These are phyloP conservation scores for Pholiota adiposa DNA, from an alignment of 1,284 basidiomycete genomes.

Conservation along the genomic window DNA sequence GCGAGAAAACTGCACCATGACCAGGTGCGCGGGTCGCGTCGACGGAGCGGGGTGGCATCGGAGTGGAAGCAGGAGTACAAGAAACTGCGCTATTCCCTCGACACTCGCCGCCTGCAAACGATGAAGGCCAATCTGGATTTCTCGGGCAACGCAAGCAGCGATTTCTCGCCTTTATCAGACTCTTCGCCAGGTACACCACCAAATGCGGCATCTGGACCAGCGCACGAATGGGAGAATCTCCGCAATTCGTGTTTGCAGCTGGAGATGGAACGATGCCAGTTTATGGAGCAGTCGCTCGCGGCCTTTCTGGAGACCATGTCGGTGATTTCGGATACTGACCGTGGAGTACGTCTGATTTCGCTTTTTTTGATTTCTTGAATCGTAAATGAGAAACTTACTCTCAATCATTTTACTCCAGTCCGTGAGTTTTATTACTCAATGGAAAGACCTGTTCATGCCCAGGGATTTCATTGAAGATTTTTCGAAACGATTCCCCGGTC, in stretches of 20 bases:
- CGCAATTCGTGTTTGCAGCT: conserved; percentile 18
- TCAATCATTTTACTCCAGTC: conserved; percentile 8
- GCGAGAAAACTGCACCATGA: conserved; percentile 15
- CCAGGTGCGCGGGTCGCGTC: conserved; percentile 7
- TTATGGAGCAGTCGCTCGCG: conserved; percentile 16
- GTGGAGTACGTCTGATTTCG: conserved; percentile 13
- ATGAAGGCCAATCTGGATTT: conserved; percentile 10
- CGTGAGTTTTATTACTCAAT: conserved; percentile 10
- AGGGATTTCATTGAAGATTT: conserved; percentile 21
- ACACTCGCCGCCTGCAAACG: conserved; percentile 14
- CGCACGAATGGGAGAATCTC: conserved; percentile 16
- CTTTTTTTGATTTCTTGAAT: neutral
- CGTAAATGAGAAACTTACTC: neutral
- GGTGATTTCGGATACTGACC: conserved; percentile 14
- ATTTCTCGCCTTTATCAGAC: neutral
- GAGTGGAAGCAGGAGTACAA: conserved; percentile 24
- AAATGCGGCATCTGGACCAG: neutral
- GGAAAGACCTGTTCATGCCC: conserved; percentile 18
- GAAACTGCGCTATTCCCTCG: conserved; percentile 18
- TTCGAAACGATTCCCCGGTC: conserved; percentile 8
- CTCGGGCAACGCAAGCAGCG: neutral
- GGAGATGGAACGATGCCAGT: conserved; percentile 15
- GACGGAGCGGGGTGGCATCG: conserved; percentile 10
- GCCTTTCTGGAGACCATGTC: conserved; percentile 15
- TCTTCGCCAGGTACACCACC: neutral